phyloP scores from a whole-genome alignment of 1,284 basidiomycete species.

The Leccinum griseonigrum region DNA sequence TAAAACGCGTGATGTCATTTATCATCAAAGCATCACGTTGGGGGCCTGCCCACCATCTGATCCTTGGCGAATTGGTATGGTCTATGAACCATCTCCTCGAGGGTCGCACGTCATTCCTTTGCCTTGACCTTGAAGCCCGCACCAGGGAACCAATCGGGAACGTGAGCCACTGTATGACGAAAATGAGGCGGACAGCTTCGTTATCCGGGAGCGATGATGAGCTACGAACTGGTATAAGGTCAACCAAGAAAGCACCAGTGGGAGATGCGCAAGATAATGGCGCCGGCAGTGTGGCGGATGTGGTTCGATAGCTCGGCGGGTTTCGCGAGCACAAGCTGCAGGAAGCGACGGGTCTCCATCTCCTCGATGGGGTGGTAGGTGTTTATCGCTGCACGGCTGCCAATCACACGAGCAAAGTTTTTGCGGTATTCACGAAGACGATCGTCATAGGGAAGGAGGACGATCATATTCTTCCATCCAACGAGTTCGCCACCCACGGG shows the following conservation, averaged over 20 bases:
- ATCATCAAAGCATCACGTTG: too few species aligned
- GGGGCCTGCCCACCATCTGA: conserved; percentile 46
- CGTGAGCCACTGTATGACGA: conserved; percentile 45
- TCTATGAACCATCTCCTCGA: conserved; percentile 50
- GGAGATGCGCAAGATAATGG: conserved; percentile 57
- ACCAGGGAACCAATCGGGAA: conserved; percentile 66
- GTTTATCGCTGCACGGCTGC: conserved; percentile 48
- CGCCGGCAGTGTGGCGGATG: conserved; percentile 57
- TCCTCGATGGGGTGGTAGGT: conserved; percentile 50
- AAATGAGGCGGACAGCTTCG: not conserved
- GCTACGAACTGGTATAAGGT: conserved; percentile 54
- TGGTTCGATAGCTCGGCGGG: conserved; percentile 53
- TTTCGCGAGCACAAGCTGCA: conserved; percentile 52
- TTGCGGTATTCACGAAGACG: conserved; percentile 61
- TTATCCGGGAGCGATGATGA: conserved; percentile 9
- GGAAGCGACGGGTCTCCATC: conserved; percentile 52
- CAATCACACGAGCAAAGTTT: conserved; percentile 56
- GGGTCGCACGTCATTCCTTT: conserved; percentile 45
- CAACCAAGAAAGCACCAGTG: conserved; percentile 61
- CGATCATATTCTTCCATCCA: conserved; percentile 65
- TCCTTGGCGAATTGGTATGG: conserved; percentile 59
- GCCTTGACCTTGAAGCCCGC: conserved; percentile 56
- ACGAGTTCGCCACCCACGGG: conserved; percentile 63
- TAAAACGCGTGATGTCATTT: conserved; percentile 23
- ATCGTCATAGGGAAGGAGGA: conserved; percentile 59